Base-by-base conservation (phyloP, 352 stramenopile species). In the Pythium volutum region DNA sequence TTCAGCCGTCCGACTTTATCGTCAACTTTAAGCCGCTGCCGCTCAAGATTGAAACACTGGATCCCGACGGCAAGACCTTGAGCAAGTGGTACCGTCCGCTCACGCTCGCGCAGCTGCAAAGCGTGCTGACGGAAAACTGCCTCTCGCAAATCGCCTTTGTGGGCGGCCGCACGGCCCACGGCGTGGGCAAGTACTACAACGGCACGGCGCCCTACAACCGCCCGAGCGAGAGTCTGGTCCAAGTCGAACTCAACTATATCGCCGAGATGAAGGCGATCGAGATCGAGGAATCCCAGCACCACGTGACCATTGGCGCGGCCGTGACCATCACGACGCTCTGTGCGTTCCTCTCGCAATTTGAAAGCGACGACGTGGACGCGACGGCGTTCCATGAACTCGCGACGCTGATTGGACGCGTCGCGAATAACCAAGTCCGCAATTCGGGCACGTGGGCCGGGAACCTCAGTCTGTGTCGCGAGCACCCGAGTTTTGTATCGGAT, bases 371-470 rank as follows among this genome's bases (percentile, higher is more conserved):
- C 25, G 55, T 42, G 41, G 62, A 69, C 54, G 29, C 48, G 27
- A 31, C 47, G 14, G 20, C 41, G 0, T 51, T 85, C 23, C 54
- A 48, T 7, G 69, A 78, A 55, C 71, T 82, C n/a, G 63, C 70
- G 16, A 64, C 52, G 16, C 68, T 88, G 18, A 22, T 89, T 9
- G 22, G 56, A 11, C 62, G 74, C 12, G 70, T 89, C 1, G 80
- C 78, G 16, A 87, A 87, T 64, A 76, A 81, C 33, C 80, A 89
- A 52, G 78, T 91, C 29, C 75, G 81, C 25, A 87, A 70, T 53
- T 36, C 56, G 3, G 66, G 39, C 11, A 74, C 66, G 22, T 74
- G 61, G 62, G 62, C 66, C 0, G 55, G 67, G 4, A 74, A 74
- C 42, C 42, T 74, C 55, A 71, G 70, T 64, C 38, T 88, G 1